Evolutionary conservation across 2,329 filamentous ascomycete genomes (phyloP), one percentile per base, ranked within the genome.

Genomic region (Aspergillus awamori): DNA sequence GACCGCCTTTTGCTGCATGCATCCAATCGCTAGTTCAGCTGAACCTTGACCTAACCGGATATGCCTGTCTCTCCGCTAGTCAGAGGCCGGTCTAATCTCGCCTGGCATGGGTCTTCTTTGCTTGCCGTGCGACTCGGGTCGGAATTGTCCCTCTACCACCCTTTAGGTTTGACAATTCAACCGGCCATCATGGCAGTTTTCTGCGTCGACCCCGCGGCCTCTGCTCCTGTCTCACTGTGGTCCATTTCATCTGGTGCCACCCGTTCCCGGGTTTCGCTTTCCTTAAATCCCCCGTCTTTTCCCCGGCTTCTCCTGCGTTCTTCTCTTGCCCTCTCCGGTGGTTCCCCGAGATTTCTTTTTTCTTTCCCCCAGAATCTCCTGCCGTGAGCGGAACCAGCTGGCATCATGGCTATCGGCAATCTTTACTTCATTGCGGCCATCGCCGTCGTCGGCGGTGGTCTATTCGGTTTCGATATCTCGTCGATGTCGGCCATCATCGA

Each of bases 381-480:
- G 33, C 30, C 6, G 38, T 24, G 45, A 49, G 52, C 15, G 58
- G 51, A 43, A 43, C 43, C 53, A 47, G 13, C 43, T 45, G 54
- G 62, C 68, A 72, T 60, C 61, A 76, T 77, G 74, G 65, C 69
- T 58, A 81, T 85, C 57, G 82, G 83, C 24, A 87, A 87, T 64
- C 81, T 86, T 67, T 87, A 87, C 70, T 73, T 82, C 65, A 86
- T 87, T 68, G 79, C 84, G 63, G 82, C 82, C 70, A 83, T 86
- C 75, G 80, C 84, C 72, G 81, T 85, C 63, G 81, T 82, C 79
- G 89, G 89, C 67, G 89, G 89, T 72, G 86, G 84, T 24, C 80
- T 92, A 26, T 92, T 93, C 70, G 91, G 90, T 68, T 93, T 93
- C 72, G 90, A 93, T 77, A 91, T 93, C 69, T 86, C 84, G 59